Conservation (phyloP, 2,329 filamentous ascomycete species). For the Xylaria sp. region DNA sequence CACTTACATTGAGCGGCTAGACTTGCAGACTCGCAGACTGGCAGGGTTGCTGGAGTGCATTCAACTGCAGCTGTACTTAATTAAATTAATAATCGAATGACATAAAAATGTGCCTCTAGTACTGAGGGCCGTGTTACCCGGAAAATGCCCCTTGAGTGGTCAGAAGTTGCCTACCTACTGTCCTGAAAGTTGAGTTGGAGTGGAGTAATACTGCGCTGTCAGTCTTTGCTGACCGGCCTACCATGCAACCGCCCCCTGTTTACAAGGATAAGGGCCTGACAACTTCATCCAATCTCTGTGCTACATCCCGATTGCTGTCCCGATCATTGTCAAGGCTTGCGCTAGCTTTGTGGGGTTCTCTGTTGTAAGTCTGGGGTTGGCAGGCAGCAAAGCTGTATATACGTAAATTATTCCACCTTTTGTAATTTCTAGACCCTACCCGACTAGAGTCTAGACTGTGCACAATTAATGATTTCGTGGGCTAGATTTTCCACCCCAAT, state of each 20-base stretch:
- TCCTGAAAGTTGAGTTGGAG: conserved; percentile 19
- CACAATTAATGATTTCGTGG: background rate
- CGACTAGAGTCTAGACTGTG: background rate
- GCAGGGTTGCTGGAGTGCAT: conserved; percentile 14
- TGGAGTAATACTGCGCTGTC: conserved; percentile 12
- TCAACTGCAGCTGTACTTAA: conserved; percentile 30
- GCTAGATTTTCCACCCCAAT: conserved; percentile 4
- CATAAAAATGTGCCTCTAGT: conserved; percentile 3
- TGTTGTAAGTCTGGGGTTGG: conserved; percentile 21
- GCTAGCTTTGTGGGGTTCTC: conserved; percentile 18
- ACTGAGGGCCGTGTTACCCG: conserved; percentile 5
- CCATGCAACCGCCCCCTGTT: conserved; percentile 25
- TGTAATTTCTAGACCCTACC: conserved; percentile 11
- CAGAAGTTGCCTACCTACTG: background rate
- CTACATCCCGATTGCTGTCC: conserved; percentile 1
- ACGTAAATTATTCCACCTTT: conserved; percentile 24
- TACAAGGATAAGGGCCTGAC: conserved; percentile 24
- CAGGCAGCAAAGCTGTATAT: background rate
- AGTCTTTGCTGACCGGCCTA: conserved; percentile 19
- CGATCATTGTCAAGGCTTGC: background rate
- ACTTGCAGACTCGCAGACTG: conserved; percentile 25
- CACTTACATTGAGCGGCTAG: conserved; percentile 12
- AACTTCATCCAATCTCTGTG: conserved; percentile 22
- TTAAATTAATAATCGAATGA: conserved; percentile 25
- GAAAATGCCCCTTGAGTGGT: conserved; percentile 14